Percentiles rank a stretch among this genome's conserved stretches.
Evolutionary conservation across 768 basidiomycete species (phyloP).

Genomic region (Trichaptum fuscoviolaceum): DNA sequence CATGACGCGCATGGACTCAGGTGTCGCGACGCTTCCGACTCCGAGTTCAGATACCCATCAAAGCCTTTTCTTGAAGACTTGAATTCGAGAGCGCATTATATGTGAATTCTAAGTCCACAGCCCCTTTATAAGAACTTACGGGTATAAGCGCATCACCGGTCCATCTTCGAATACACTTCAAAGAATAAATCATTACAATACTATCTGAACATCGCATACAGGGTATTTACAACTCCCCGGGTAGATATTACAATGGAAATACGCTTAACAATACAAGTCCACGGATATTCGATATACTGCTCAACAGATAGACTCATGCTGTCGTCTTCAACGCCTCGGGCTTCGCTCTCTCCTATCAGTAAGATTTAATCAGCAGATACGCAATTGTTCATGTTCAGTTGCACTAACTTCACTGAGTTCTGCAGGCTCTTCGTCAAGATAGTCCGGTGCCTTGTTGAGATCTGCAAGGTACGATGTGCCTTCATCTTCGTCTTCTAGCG

Average conservation of each 20-base stretch:
- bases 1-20: neutral
- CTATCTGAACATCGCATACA: no score
- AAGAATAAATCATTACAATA: no score
- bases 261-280: neutral
- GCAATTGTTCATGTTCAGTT: no score
- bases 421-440: conserved; percentile 83
- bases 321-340: conserved; percentile 1
- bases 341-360: neutral
- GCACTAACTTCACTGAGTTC: conserved; percentile 52
- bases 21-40: no score
- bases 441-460: conserved; percentile 85
- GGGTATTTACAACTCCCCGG: no score
- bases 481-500: conserved; percentile 89
- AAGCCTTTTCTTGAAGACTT: no score
- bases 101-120: no score
- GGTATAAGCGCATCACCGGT: no score
- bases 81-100: no score
- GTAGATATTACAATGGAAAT: neutral
- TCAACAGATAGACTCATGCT: neutral
- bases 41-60: no score
- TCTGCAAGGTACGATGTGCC: conserved; percentile 84
- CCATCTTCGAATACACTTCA: no score
- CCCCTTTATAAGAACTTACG: no score
- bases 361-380: conserved; percentile 33
- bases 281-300: neutral